phyloP scores from a whole-genome alignment of 1,284 basidiomycete genomes.

The Apiotrichum brassicae region DNA sequence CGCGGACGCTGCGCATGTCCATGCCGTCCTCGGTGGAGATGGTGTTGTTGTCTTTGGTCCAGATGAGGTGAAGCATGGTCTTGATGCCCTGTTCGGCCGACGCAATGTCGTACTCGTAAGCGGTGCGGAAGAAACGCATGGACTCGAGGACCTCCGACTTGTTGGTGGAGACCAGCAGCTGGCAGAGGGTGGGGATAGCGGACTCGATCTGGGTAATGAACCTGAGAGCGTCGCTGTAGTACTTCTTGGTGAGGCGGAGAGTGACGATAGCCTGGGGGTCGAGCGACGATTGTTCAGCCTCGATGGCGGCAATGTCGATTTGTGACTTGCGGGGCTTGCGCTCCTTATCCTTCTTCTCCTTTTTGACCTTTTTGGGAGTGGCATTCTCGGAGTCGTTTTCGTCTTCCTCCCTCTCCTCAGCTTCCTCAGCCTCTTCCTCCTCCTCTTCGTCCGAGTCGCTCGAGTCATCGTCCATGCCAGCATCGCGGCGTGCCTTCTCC shows the following conservation, averaged over 20 bases:
- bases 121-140: constrained; percentile 89
- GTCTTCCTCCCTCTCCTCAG: constrained; percentile 28
- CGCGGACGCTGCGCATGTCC: constrained; percentile 81
- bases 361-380: constrained; percentile 33
- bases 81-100: constrained; percentile 73
- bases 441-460: constrained; percentile 52
- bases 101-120: constrained; percentile 74
- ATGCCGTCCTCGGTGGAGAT: constrained; percentile 58
- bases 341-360: constrained; percentile 48
- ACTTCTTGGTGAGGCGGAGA: constrained; percentile 75
- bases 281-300: constrained; percentile 61
- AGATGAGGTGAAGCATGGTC: constrained; percentile 95
- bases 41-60: constrained; percentile 88
- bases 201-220: constrained; percentile 80
- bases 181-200: constrained; percentile 66
- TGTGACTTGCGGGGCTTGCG: constrained; percentile 57
- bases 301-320: constrained; percentile 54
- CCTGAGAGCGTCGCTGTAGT: constrained; percentile 75
- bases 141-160: constrained; percentile 91
- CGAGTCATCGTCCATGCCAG: constrained; percentile 49
- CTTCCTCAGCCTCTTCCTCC: constrained; percentile 26
- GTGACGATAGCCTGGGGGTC: constrained; percentile 60
- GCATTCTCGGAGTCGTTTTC: constrained; percentile 29
- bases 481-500: constrained; percentile 42
- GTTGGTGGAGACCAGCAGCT: constrained; percentile 80